Conservation (phyloP, 208 protist species). For the Polymyxa betae region DNA sequence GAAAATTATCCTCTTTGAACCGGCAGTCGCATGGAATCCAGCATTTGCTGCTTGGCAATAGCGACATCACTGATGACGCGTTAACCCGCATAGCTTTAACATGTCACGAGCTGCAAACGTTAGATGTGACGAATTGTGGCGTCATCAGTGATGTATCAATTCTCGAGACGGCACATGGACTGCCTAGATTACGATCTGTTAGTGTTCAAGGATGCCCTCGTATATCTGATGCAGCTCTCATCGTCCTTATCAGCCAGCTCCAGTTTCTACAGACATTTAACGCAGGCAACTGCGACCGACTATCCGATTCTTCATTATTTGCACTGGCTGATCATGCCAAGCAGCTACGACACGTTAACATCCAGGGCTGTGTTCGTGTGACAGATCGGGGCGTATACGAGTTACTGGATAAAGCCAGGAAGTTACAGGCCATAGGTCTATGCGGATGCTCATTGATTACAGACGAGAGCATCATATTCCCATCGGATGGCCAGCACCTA, state of each 20-base stretch:
- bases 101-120: background rate
- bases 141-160: background rate
- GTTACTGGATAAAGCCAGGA: background rate
- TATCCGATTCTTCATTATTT: background rate
- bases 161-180: background rate
- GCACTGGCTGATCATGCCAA: background rate
- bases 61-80: slow-evolving; percentile 45
- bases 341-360: background rate
- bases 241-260: background rate
- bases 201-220: slow-evolving; percentile 22
- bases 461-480: background rate
- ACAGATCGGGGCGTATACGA: slow-evolving; percentile 6
- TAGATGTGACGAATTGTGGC: slow-evolving; percentile 11
- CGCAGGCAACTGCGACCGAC: slow-evolving; percentile 9
- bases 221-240: background rate
- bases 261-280: background rate
- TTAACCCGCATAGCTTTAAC: background rate
- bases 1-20: background rate
- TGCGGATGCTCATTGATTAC: background rate
- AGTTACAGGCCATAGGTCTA: background rate
- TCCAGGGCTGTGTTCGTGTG: background rate
- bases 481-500: background rate
- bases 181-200: background rate
- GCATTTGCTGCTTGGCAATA: background rate
- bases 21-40: background rate